Evolutionary conservation across 352 stramenopile genomes (phyloP), one percentile per base, ranked within the genome.

Genomic region (Blastocystis sp.): DNA sequence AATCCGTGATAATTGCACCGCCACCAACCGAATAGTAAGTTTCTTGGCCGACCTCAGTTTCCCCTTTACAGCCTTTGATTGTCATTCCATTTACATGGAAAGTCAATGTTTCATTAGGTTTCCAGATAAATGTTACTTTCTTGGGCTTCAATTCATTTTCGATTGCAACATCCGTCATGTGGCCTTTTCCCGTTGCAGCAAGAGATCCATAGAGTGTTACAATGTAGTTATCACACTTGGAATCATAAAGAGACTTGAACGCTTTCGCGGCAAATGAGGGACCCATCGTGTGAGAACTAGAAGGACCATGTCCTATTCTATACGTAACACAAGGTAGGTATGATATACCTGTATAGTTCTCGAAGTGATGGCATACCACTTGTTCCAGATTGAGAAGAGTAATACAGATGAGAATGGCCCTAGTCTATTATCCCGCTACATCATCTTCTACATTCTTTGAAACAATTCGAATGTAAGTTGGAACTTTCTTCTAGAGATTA

Each of bases 1-100:
- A 64, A 27, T 80, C 37, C 13, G 78, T 90, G 40, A 87, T 59
- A 57, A 91, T 91, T 40, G 90, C 90, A 13, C 90, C 90, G 19
- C 90, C 90, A 27, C 90, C 90, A 44, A 91, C 90, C 66, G 57
- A 88, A 60, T 90, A 91, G 68, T 91, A 91, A 2, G 89, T 91
- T 54, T 91, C 73, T 60, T 89, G 59, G 19, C 54, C 44, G 3
- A 37, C 1, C 15, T 90, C 51, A 17, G 51, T 58, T 19, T 59
- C 42, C 9, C 79, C 82, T 44, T 88, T 73, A 17, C 64, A 40
- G 2, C 87, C 84, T 24, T 69, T 60, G 37, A 91, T 68, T 24
- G 76, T 91, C 90, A 91, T 91, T 62, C 64, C 90, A 70, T 91
- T 91, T 15, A 89, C 78, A 73, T 91, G 90, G 58, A 58, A 60